Conservation (phyloP, 768 basidiomycete genomes). For the Hydnum rufescens region DNA sequence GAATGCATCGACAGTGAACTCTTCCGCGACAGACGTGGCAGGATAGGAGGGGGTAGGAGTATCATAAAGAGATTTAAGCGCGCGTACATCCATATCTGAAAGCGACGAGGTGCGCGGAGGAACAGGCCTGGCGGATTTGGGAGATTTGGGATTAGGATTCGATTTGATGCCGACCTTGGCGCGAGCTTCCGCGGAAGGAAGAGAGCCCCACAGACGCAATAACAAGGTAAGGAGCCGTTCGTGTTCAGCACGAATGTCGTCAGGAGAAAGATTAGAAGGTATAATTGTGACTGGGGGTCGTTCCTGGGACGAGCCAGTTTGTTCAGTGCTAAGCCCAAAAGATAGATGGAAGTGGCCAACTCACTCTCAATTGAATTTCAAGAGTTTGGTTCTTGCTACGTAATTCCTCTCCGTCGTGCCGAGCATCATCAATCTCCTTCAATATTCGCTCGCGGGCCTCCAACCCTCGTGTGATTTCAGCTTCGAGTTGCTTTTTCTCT, state of each 20-base stretch:
- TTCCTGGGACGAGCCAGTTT: constrained; percentile 9
- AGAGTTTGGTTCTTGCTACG: constrained; percentile 24
- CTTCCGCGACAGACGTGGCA: constrained; percentile 13
- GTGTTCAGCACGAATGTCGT: constrained; percentile 22
- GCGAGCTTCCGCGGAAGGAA: constrained; percentile 73
- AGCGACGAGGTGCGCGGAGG: constrained; percentile 33
- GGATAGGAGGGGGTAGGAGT: constrained; percentile 10
- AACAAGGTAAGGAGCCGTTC: constrained; percentile 40
- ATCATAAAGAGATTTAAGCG: constrained; percentile 66
- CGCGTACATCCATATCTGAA: constrained; percentile 69
- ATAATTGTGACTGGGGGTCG: neutral
- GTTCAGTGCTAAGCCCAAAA: constrained; percentile 7
- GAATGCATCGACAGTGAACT: constrained; percentile 61
- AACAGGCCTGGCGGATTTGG: constrained; percentile 13
- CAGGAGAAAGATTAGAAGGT: neutral
- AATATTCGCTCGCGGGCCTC: constrained; percentile 29
- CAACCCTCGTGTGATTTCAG: constrained; percentile 25
- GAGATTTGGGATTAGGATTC: constrained; percentile 19
- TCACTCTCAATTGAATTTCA: constrained; percentile 13
- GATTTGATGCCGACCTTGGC: constrained; percentile 34
- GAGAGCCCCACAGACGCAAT: constrained; percentile 53
- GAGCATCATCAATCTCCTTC: constrained; percentile 34
- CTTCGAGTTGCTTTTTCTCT: constrained; percentile 28
- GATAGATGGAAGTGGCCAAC: neutral
- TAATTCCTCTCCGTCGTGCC: constrained; percentile 32